Percentiles rank a stretch among this genome's conserved stretches.
Evolutionary conservation across 75 land plant genomes (phyloP).

Genomic region (Selaginella tamariscina): DNA sequence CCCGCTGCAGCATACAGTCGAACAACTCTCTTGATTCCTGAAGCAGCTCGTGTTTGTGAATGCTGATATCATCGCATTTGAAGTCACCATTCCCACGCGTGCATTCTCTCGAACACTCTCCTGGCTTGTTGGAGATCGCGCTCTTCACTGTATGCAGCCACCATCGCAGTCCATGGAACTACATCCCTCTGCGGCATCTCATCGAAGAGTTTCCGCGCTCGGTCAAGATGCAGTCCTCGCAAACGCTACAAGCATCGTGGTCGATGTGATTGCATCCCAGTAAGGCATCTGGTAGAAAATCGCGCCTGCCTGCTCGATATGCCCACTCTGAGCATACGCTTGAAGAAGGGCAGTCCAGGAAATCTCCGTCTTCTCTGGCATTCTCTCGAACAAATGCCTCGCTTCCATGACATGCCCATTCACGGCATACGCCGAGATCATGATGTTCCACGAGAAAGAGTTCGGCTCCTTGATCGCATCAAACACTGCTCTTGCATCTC

Average conservation of each 20-base stretch:
- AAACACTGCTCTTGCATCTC: constrained; percentile 3
- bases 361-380: neutral
- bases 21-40: neutral
- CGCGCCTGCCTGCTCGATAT: neutral
- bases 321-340: neutral
- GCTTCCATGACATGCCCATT: neutral
- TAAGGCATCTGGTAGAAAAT: neutral
- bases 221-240: neutral
- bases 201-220: neutral
- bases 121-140: constrained; percentile 2
- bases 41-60: neutral
- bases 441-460: constrained; percentile 8
- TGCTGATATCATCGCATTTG: neutral
- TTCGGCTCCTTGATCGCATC: neutral
- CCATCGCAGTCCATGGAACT: constrained; percentile 8
- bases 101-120: neutral
- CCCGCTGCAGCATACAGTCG: neutral
- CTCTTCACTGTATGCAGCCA: neutral
- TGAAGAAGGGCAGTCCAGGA: neutral
- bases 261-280: neutral
- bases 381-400: neutral
- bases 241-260: neutral
- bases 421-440: neutral
- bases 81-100: neutral
- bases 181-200: neutral